These are phyloP conservation scores for Picochlorum sp. DNA, from an alignment of 139 green algal species.

Conservation along the genomic window DNA sequence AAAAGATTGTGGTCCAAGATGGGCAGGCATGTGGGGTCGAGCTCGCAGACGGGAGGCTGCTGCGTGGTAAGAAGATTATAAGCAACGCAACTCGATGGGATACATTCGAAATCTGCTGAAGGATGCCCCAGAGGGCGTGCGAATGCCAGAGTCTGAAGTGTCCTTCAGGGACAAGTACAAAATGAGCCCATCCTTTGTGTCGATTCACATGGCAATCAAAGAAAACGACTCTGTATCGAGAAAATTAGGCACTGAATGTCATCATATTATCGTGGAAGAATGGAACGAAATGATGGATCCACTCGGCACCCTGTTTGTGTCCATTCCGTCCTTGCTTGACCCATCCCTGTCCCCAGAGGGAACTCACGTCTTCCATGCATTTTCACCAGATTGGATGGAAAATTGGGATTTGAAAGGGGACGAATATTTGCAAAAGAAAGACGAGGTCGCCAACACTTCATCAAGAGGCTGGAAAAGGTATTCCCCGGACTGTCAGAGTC, in stretches of 20 bases:
- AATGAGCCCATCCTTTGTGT: constrained; percentile 89
- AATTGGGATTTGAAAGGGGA: constrained; percentile 43
- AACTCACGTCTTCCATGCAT: constrained; percentile 87
- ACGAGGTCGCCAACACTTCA: constrained; percentile 61
- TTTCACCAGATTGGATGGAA: constrained; percentile 94
- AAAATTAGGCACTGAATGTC: constrained; percentile 69
- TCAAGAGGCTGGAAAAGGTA: constrained; percentile 67
- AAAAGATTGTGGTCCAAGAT: constrained; percentile 64
- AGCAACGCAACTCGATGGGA: constrained; percentile 96
- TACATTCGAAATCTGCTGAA: constrained; percentile 78
- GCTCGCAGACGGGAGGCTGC: constrained; percentile 70
- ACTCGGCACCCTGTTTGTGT: constrained; percentile 87
- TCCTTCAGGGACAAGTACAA: constrained; percentile 68
- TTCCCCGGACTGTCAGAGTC: constrained; percentile 68
- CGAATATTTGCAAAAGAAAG: constrained; percentile 71
- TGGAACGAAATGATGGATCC: constrained; percentile 78
- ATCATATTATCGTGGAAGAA: constrained; percentile 92
- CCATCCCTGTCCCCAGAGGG: constrained; percentile 65
- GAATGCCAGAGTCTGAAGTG: constrained; percentile 59
- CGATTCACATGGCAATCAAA: constrained; percentile 82
- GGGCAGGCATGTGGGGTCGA: constrained; percentile 56
- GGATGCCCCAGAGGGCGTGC: constrained; percentile 22
- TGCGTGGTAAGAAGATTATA: constrained; percentile 63
- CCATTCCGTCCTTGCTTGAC: constrained; percentile 88
- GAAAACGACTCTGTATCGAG: constrained; percentile 22